A percentile compares a stretch with the other conserved stretches of the same genome.
These are phyloP conservation scores for Otatea glauca DNA, from an alignment of 176 grass and related monocot species.

Conservation along the genomic window DNA sequence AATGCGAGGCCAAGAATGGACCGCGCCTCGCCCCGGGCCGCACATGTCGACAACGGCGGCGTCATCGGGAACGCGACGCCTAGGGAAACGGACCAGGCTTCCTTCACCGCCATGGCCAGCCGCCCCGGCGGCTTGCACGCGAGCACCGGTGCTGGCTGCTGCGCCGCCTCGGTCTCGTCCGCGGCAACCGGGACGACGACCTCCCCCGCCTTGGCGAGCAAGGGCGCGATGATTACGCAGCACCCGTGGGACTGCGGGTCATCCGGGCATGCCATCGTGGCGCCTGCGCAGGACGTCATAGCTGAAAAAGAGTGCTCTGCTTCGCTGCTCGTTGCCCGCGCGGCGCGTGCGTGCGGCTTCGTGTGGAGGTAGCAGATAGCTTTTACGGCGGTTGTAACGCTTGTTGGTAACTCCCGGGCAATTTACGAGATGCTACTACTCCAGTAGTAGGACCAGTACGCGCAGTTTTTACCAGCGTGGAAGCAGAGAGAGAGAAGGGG, in stretches of 20 bases:
- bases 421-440: neutral
- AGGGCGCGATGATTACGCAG: slow-evolving; percentile 21
- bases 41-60: slow-evolving; percentile 35
- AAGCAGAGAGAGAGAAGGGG: neutral
- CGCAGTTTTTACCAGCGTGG: neutral
- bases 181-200: slow-evolving; percentile 33
- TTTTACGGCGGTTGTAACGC: slow-evolving; percentile 44
- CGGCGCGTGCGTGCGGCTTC: slow-evolving; percentile 33
- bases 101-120: slow-evolving; percentile 36
- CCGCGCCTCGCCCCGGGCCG: slow-evolving; percentile 47
- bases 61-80: slow-evolving; percentile 35
- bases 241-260: neutral
- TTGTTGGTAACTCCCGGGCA: slow-evolving; percentile 26
- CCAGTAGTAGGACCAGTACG: neutral
- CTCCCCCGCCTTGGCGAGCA: slow-evolving; percentile 44
- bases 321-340: neutral
- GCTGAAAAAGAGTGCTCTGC: slow-evolving; percentile 42
- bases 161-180: neutral
- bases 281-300: slow-evolving; percentile 35
- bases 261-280: slow-evolving; percentile 38
- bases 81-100: slow-evolving; percentile 33
- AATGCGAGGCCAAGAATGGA: slow-evolving; percentile 69
- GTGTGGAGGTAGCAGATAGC: neutral
- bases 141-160: slow-evolving; percentile 44
- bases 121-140: slow-evolving; percentile 42